Evolutionary conservation across 2,329 filamentous ascomycete species (phyloP).

Genomic region (Colletotrichum magnum): DNA sequence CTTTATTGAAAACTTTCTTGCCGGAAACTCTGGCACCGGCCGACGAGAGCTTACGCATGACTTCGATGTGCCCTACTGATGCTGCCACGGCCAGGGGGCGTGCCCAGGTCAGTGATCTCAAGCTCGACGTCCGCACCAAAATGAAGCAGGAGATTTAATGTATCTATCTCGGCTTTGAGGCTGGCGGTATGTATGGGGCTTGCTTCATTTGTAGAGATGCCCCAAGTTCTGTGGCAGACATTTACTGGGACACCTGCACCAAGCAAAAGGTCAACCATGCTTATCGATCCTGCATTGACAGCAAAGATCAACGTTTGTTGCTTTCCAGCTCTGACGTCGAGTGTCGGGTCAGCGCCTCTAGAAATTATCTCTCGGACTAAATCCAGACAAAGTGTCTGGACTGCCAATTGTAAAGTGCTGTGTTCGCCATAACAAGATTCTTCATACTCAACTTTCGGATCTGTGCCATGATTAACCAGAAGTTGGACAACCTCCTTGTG

Average conservation of each 20-base stretch:
- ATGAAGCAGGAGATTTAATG: not conserved
- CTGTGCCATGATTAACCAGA: not conserved
- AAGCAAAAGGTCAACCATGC: no score
- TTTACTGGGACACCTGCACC: no score
- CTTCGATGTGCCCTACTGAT: not conserved
- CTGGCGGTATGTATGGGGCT: not conserved
- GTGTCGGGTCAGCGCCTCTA: no score
- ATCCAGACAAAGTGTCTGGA: no score
- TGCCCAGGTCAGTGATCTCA: not conserved
- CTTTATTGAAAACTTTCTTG: not conserved
- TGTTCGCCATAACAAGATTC: not conserved
- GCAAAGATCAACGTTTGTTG: no score
- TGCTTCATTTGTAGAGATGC: no score
- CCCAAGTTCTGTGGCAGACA: no score
- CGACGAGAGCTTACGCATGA: not conserved
- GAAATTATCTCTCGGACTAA: no score
- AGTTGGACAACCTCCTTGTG: not conserved
- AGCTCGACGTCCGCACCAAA: not conserved
- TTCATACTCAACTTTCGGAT: not conserved
- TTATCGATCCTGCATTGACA: no score
- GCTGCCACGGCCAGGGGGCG: not conserved
- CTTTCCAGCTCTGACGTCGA: no score
- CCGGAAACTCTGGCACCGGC: not conserved
- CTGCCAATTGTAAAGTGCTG: no score
- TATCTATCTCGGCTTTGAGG: not conserved